phyloP scores from a whole-genome alignment of 352 stramenopile genomes.

The Thalassiosira livingstoniorum region DNA sequence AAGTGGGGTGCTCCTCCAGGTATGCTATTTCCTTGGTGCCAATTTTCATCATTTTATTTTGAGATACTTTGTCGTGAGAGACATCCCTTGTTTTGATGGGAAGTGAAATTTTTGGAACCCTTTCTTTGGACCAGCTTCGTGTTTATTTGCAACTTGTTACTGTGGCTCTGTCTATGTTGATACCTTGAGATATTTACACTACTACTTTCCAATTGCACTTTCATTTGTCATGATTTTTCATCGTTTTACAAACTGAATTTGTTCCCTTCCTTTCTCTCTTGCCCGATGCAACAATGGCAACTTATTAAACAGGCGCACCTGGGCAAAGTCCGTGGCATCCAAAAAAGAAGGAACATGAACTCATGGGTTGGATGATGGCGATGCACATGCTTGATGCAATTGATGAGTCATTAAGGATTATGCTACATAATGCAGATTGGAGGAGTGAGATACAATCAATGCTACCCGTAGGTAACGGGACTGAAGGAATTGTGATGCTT shows the following conservation, averaged over 20 bases:
- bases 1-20: conserved; percentile 80
- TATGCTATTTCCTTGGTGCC: conserved; percentile 28
- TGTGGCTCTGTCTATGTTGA: no score
- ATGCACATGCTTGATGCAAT: conserved; percentile 80
- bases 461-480: not conserved
- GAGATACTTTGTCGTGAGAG: no score
- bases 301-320: conserved; percentile 15
- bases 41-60: not conserved
- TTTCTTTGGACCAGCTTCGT: no score
- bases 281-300: not conserved
- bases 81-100: no score
- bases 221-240: no score
- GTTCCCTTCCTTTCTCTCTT: not conserved
- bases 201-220: no score
- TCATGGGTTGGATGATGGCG: conserved; percentile 79
- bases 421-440: conserved; percentile 48
- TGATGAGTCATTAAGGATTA: conserved; percentile 57
- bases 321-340: conserved; percentile 78
- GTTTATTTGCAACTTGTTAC: no score
- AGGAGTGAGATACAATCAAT: conserved; percentile 25
- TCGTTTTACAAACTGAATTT: no score
- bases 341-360: conserved; percentile 81
- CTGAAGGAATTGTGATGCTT: conserved; percentile 18
- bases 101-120: no score
- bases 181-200: no score